phyloP scores from a whole-genome alignment of 2,329 filamentous ascomycete species.

The Fusarium sp. region DNA sequence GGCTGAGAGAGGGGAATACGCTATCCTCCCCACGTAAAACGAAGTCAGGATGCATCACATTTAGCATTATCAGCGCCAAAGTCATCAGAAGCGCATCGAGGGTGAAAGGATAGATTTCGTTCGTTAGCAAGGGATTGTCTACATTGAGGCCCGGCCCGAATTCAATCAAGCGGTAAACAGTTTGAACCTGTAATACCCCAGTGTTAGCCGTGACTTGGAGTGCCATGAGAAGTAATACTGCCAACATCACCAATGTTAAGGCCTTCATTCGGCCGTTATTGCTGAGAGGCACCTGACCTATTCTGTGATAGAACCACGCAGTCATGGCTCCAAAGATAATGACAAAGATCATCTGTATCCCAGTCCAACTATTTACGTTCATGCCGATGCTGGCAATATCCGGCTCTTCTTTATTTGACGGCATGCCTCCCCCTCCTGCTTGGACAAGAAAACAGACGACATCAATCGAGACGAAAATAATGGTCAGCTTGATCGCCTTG shows the following conservation, averaged over 20 bases:
- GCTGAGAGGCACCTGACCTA: not conserved
- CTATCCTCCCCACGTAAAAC: not conserved
- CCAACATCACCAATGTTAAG: not conserved
- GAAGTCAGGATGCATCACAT: not conserved
- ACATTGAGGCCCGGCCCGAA: not conserved
- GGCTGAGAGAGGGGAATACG: not conserved
- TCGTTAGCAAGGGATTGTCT: not conserved
- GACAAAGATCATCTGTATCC: not conserved
- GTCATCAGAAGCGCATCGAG: not conserved
- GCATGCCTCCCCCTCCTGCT: not conserved
- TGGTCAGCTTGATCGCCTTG: not conserved
- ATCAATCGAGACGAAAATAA: not conserved
- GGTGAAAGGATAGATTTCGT: not conserved
- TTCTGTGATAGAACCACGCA: not conserved
- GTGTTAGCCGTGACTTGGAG: not conserved
- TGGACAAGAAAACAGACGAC: not conserved
- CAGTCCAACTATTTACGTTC: not conserved
- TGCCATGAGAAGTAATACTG: not conserved
- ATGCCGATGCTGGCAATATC: not conserved
- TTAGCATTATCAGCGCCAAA: not conserved
- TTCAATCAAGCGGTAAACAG: not conserved
- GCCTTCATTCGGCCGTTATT: not conserved
- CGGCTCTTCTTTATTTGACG: not conserved
- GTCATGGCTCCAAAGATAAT: not conserved
- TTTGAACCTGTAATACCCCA: not conserved